A percentile compares a stretch with the other conserved stretches of the same genome.
Evolutionary conservation across 2,329 filamentous ascomycete species (phyloP).

Genomic region (Alternaria rosae): DNA sequence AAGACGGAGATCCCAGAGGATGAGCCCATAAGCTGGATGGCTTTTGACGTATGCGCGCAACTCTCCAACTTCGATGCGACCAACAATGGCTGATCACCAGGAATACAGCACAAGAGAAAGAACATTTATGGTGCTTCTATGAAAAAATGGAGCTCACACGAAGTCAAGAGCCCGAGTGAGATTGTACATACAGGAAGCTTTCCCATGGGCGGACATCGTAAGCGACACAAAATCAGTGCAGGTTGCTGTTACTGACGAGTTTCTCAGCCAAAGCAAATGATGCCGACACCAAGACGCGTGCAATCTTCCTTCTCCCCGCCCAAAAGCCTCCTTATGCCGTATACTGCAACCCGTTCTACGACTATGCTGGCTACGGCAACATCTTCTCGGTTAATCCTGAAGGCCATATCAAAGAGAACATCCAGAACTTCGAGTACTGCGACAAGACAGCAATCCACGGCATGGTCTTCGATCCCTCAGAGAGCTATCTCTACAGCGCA

Average conservation of each 20-base stretch:
- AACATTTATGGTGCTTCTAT: constrained; percentile 89
- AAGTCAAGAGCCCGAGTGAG: constrained; percentile 75
- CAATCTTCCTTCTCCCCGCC: constrained; percentile 86
- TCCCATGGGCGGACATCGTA: constrained; percentile 78
- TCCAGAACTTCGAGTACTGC: constrained; percentile 78
- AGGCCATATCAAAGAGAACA: constrained; percentile 68
- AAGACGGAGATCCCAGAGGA: constrained; percentile 81
- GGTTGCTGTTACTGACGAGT: constrained; percentile 6
- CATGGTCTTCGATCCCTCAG: constrained; percentile 79
- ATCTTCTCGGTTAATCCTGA: constrained; percentile 69
- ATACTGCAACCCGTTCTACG: constrained; percentile 91
- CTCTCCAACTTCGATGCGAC: background rate
- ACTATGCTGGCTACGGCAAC: constrained; percentile 81
- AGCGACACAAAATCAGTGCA: constrained; percentile 35
- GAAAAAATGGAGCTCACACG: constrained; percentile 91
- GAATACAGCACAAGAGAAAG: constrained; percentile 74
- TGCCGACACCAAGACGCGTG: constrained; percentile 79
- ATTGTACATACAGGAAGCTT: constrained; percentile 77
- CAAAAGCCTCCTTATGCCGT: constrained; percentile 79
- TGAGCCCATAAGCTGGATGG: constrained; percentile 94
- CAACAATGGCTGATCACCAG: constrained; percentile 22
- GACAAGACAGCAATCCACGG: constrained; percentile 77
- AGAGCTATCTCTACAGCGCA: constrained; percentile 79
- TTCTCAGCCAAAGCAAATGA: constrained; percentile 70
- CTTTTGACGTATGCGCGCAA: constrained; percentile 72